Percentiles rank a stretch among this genome's conserved stretches.
Conservation (phyloP, 306 rosid species). For the Glycine tomentella region DNA sequence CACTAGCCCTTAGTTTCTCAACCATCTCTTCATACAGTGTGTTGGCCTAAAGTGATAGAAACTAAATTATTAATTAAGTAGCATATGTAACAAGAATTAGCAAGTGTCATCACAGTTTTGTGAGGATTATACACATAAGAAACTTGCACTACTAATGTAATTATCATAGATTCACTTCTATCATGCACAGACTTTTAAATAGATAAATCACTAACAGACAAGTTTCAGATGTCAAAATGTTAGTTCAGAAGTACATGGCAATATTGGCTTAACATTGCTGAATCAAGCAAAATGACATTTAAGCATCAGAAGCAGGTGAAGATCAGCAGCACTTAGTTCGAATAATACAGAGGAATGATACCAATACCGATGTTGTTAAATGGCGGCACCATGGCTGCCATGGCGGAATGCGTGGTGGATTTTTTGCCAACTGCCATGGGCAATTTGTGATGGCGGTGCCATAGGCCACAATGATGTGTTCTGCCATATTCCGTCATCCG, state of each 20-base stretch:
- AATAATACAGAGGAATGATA: slow-evolving; percentile 38
- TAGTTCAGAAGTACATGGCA: slow-evolving; percentile 15
- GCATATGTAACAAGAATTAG: slow-evolving; percentile 37
- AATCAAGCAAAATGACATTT: slow-evolving; percentile 26
- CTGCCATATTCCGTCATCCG: too few species aligned
- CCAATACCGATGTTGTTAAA: background rate
- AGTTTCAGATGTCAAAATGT: slow-evolving; percentile 17
- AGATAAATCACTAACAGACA: slow-evolving; percentile 1
- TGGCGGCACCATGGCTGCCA: too few species aligned
- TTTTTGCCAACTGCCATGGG: too few species aligned
- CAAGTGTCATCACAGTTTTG: background rate
- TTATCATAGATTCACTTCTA: slow-evolving; percentile 20
- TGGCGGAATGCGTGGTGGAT: too few species aligned
- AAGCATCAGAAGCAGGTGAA: background rate
- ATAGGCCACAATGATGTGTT: too few species aligned
- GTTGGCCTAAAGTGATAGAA: slow-evolving; percentile 69
- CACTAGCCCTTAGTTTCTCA: slow-evolving; percentile 77
- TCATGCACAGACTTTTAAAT: slow-evolving; percentile 19
- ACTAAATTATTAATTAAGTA: slow-evolving; percentile 28
- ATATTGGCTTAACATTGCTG: background rate
- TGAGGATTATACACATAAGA: slow-evolving; percentile 22
- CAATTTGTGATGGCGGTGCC: too few species aligned
- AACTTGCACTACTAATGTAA: slow-evolving; percentile 24
- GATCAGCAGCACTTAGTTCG: background rate
- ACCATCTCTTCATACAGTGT: slow-evolving; percentile 90